Evolutionary conservation across 257 asterid genomes (phyloP), one percentile per base, ranked within the genome.

Genomic region (Nicotiana obtusifolia): DNA sequence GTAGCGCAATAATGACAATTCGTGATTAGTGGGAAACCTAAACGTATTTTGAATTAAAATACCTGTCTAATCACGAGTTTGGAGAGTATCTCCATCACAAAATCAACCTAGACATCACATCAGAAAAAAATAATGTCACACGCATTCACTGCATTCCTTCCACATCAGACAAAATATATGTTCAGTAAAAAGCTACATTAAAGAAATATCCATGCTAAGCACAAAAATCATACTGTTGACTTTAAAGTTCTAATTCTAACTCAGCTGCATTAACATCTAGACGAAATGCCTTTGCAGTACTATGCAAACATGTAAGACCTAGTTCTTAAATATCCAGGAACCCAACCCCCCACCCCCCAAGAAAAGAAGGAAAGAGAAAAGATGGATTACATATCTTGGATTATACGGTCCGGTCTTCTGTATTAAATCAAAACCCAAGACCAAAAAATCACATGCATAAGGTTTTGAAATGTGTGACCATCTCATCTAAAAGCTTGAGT

Each of bases 11-110:
- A 75, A 75, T 26, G 41, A 75, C 61, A 28, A 80, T 66, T n/a
- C 59, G 22, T 10, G 64, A 24, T 28, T 16, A n/a, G 56, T 16
- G 31, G 16, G 41, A 22, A 57, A 54, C 5, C n/a, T 19, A 17
- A 64, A 47, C 47, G 10, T 60, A 20, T 30, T 28, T 14, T 59
- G 16, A 35, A 49, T 47, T 41, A 7, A 49, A 26, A 28, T 88
- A 93, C 98, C 97, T 93, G 97, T 80, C 91, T 92, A 86, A 69
- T 86, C 77, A 93, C 98, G 22, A 93, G 98, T 91, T 92, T 93
- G 68, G 97, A 91, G 78, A 95, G 87, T 82, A 96, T 88, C 81
- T 92, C 99, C 99, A 96, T 94, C 76, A 96, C 94, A 84, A 92
- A 88, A 86, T 94, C 91, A 81, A 96, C 97, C 99, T 95, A 87